These are phyloP conservation scores for Phytophthora foliorum DNA, from an alignment of 352 stramenopile species.

Conservation along the genomic window DNA sequence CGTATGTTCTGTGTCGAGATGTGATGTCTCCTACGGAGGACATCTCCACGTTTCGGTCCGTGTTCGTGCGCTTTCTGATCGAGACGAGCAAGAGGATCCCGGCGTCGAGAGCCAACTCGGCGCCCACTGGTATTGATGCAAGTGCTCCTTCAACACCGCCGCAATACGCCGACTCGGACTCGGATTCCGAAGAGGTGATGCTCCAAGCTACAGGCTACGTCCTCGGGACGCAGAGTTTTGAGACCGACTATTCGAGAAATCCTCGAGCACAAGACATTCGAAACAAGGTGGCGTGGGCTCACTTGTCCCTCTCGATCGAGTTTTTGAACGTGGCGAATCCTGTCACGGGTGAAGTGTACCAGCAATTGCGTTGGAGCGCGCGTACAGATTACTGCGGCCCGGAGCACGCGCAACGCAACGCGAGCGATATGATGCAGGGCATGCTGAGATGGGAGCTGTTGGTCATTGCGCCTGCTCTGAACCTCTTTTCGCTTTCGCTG, in stretches of 20 bases:
- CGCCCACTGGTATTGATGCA: slow-evolving; percentile 24
- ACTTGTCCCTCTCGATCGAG: slow-evolving; percentile 52
- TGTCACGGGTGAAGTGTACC: slow-evolving; percentile 29
- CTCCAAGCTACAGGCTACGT: slow-evolving; percentile 42
- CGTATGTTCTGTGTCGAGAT: slow-evolving; percentile 45
- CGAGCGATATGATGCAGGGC: slow-evolving; percentile 48
- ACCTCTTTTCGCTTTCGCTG: slow-evolving; percentile 31
- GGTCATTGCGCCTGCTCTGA: slow-evolving; percentile 40
- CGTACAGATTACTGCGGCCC: slow-evolving; percentile 52
- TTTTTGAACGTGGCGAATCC: slow-evolving; percentile 46
- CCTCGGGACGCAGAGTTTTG: slow-evolving; percentile 51
- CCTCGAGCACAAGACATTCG: slow-evolving; percentile 15
- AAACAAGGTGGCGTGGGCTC: slow-evolving; percentile 45
- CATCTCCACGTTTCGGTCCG: slow-evolving; percentile 43
- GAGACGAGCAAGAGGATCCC: slow-evolving; percentile 36
- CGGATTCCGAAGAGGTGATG: slow-evolving; percentile 19
- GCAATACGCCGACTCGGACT: slow-evolving; percentile 21
- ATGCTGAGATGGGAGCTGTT: slow-evolving; percentile 53
- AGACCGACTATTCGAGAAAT: slow-evolving; percentile 28
- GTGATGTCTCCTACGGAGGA: slow-evolving; percentile 46
- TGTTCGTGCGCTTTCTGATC: slow-evolving; percentile 54
- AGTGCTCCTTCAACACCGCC: slow-evolving; percentile 20
- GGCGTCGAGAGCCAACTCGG: not conserved
- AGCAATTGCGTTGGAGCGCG: slow-evolving; percentile 52
- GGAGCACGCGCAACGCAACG: slow-evolving; percentile 45